Base-by-base conservation (phyloP, 2,329 filamentous ascomycete species). In the Ambrosiella beaveri region DNA sequence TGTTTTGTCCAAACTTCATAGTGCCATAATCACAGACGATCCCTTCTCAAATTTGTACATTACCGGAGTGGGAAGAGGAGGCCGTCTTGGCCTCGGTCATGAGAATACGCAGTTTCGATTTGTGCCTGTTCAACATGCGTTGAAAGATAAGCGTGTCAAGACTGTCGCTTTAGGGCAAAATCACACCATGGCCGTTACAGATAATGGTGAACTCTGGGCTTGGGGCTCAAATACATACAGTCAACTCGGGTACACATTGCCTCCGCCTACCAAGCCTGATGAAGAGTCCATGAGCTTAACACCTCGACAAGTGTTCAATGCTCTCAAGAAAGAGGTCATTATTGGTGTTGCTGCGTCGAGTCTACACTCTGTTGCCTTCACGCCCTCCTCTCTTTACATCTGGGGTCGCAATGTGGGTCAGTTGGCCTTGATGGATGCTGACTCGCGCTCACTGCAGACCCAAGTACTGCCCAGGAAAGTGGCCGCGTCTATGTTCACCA, bases 341-440 rank as follows among this genome's bases (percentile, higher is more conserved):
- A 69, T 86, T 19, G 93, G 93, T 0, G 80, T 90, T 58, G 89
- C 93, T 1, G 91, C 93, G 6, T 97, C 93, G 1, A 77, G 87
- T 0, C 82, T 95, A 44, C 93, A 98, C 70, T 97, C 93, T 0
- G 90, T 94, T 2, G 88, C 88, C 0, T 86, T 93, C 65, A 96
- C 88, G 0, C 76, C 79, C 1, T 80, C 81, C 0, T 87, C 88
- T 1, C 72, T 98, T 1, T 98, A 87, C 67, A 95, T 88, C 1
- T 98, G 95, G 76, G 93, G 93, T 19, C 94, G 93, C 65, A 98
- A 97, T 65, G 82, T 89, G 64, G 93, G 93, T 1, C 93, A 98
- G 68, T 78, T 98, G 52, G 93, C 89, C 4, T 77, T 98, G 57
- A 89, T 96, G 72, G 93, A 96, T 68, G 91, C 93, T 0, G 91